Base-by-base conservation (phyloP, 2,329 filamentous ascomycete genomes). In the Aspergillus fischeri region DNA sequence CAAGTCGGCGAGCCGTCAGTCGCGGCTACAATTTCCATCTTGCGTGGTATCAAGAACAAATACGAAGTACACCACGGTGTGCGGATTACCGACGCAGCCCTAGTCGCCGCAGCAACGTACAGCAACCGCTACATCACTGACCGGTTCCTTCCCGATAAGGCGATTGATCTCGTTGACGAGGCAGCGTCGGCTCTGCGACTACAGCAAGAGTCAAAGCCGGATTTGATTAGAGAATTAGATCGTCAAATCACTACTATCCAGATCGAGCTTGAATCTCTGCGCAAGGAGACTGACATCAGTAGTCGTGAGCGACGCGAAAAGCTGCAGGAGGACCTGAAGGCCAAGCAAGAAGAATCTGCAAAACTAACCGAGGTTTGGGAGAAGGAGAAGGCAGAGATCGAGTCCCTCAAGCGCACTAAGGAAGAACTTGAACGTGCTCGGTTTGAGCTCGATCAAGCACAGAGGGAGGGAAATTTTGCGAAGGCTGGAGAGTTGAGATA, bases 1-100 rank as follows among this genome's bases (percentile, higher is more conserved):
- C 76, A 91, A 38, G 92, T 99, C n/a, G 90, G 87, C 59, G 94
- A 99, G 67, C 94, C 94, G 0, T 88, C 86, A 0, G 92, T 97
- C 0, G 86, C 91, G 64, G 92, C 97, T 64, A 97, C 94, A 0
- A 92, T 99, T 60, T 96, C 91, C 52, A 97, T 99, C 56, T 80
- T 99, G 0, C 86, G 94, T 68, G 94, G 93, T 51, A 97, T 99
- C 78, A 97, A 97, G 71, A 92, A 97, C 69, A 91, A 92, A 64
- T 99, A 99, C 68, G 94, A 97, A 73, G 91, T 97, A 0, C 94
- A 97, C 64, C 94, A 99, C 69, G 93, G 94, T 75, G 93, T 97
- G 0, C 84, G 92, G 54, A 97, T 99, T 63, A 96, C 91, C 0
- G 94, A 97, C 67, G 88, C 89, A 1, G 92, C 94, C 6, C 78